Evolutionary conservation across 345 rosid genomes (phyloP).

Genomic region (Salix suchowensis): DNA sequence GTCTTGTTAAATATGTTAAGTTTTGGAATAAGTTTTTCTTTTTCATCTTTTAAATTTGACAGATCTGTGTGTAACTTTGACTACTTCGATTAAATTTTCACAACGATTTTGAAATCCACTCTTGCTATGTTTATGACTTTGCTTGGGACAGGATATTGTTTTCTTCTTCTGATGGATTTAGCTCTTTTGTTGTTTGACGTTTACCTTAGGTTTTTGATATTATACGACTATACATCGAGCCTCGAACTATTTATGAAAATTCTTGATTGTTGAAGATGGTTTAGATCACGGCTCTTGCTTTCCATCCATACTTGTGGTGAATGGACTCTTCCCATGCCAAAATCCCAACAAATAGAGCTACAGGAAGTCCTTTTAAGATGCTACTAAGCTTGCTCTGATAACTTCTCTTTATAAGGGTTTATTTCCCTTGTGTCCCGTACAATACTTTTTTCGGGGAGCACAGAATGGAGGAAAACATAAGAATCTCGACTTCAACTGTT

Average conservation of each 20-base stretch:
- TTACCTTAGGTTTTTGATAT: neutral
- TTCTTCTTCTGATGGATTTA: neutral
- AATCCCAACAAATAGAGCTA: neutral
- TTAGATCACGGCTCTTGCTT: neutral
- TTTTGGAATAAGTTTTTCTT: neutral
- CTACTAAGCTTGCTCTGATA: too few species aligned
- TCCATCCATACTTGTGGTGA: neutral
- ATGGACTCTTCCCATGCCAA: neutral
- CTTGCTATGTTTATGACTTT: neutral
- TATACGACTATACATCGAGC: neutral
- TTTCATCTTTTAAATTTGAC: neutral
- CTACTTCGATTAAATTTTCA: neutral
- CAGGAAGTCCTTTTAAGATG: too few species aligned
- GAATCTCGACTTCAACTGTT: neutral
- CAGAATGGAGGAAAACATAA: neutral
- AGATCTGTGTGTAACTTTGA: neutral
- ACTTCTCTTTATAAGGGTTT: too few species aligned
- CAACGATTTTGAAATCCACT: too few species aligned
- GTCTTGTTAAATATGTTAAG: too few species aligned
- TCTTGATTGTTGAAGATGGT: neutral
- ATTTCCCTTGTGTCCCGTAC: too few species aligned
- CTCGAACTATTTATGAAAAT: neutral
- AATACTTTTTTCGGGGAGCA: too few species aligned
- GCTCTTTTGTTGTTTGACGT: neutral
- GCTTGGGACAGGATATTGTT: neutral